phyloP scores from a whole-genome alignment of 306 rosid species.

The Cicer judaicum region DNA sequence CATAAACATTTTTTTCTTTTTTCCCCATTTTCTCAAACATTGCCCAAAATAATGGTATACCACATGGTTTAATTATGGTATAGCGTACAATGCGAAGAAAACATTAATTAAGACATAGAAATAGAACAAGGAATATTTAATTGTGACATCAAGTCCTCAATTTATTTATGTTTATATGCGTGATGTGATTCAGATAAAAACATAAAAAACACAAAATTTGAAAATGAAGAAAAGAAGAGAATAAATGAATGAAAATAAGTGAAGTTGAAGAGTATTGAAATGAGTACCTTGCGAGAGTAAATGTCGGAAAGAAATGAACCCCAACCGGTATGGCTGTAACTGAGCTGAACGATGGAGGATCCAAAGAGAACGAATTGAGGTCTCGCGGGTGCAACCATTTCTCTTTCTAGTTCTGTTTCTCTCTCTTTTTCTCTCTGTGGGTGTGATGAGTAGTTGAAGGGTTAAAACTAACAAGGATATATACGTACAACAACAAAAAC shows the following conservation, averaged over 20 bases:
- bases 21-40: not conserved
- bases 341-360: conserved; percentile 88
- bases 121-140: too few species aligned
- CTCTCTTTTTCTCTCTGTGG: not conserved
- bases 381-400: conserved; percentile 80
- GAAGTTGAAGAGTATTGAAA: not conserved
- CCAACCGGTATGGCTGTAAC: conserved; percentile 89
- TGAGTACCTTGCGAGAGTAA: conserved; percentile 79
- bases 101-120: too few species aligned
- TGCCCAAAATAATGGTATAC: not conserved
- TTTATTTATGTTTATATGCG: too few species aligned
- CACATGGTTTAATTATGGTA: not conserved
- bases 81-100: not conserved
- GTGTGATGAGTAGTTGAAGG: not conserved
- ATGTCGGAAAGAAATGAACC: conserved; percentile 81
- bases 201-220: not conserved
- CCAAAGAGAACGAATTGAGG: conserved; percentile 90
- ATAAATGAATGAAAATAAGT: too few species aligned
- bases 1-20: not conserved
- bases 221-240: conserved; percentile 6
- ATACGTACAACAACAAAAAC: not conserved
- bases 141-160: too few species aligned
- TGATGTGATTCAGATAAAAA: not conserved
- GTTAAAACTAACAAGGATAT: not conserved
- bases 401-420: not conserved